These are phyloP conservation scores for Aristolochia fimbriata DNA, from an alignment of 164 flowering plant genomes.

Conservation along the genomic window DNA sequence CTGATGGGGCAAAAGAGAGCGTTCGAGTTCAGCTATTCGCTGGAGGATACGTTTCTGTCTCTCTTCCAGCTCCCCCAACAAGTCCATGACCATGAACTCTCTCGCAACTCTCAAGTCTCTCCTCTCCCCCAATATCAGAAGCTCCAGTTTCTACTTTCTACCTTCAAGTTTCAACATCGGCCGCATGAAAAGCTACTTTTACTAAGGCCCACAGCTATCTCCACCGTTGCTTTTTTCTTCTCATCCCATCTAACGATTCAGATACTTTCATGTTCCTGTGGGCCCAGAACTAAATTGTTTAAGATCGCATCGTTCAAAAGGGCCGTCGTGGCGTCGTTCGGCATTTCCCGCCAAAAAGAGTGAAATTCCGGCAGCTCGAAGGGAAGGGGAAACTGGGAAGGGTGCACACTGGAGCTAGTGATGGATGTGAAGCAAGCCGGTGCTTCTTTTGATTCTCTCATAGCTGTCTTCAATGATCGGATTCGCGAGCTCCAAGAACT, in stretches of 20 bases:
- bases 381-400: background rate
- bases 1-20: slow-evolving; percentile 13
- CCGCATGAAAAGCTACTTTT: too few species aligned
- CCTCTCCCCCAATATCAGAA: background rate
- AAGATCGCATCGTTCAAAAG: too few species aligned
- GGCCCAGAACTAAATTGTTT: background rate
- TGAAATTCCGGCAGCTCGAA: background rate
- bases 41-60: slow-evolving; percentile 39
- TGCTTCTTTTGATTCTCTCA: slow-evolving; percentile 54
- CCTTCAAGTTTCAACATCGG: too few species aligned
- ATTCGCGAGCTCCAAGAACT: slow-evolving; percentile 77
- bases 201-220: background rate
- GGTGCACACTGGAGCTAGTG: slow-evolving; percentile 13
- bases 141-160: too few species aligned
- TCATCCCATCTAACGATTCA: background rate
- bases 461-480: slow-evolving; percentile 63
- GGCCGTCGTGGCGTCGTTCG: background rate
- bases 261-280: background rate
- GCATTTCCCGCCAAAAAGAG: slow-evolving; percentile 12
- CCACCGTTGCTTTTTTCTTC: too few species aligned
- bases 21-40: slow-evolving; percentile 44
- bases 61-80: slow-evolving; percentile 34
- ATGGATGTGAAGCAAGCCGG: slow-evolving; percentile 65
- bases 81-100: slow-evolving; percentile 11
- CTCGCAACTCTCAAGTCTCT: background rate